Percentiles rank a stretch among this genome's conserved stretches.
Conservation (phyloP, 2,329 filamentous ascomycete genomes). For the Pestalotiopsis sp. region DNA sequence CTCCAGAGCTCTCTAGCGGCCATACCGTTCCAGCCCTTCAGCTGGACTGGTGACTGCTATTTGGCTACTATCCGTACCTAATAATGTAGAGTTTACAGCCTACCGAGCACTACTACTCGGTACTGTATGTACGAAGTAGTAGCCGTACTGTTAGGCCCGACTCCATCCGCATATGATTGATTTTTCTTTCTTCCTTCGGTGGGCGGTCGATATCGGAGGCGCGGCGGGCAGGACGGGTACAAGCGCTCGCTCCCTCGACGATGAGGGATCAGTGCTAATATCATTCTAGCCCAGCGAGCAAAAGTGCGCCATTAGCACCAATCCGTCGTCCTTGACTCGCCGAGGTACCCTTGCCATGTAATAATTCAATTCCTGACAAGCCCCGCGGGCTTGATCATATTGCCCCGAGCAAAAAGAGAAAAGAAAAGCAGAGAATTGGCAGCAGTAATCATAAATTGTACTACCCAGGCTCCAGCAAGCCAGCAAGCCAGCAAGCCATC, state of each 20-base stretch:
- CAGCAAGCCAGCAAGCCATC: too few species aligned
- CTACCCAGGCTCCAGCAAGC: too few species aligned
- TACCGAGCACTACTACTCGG: neutral
- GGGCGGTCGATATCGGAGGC: neutral
- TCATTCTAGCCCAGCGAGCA: neutral
- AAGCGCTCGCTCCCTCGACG: neutral
- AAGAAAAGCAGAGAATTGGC: neutral
- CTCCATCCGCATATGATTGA: neutral
- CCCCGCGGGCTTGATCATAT: neutral
- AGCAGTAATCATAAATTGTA: neutral
- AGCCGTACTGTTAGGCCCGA: neutral
- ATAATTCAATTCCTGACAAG: neutral
- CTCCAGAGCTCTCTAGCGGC: constrained; percentile 6
- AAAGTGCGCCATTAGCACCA: neutral
- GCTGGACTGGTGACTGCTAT: neutral
- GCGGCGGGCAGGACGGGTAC: neutral
- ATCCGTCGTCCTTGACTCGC: neutral
- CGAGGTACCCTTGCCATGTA: neutral
- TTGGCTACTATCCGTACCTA: neutral
- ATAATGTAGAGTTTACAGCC: neutral
- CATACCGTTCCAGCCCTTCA: neutral
- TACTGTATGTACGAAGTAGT: too few species aligned
- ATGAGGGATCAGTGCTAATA: neutral
- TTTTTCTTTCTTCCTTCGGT: neutral
- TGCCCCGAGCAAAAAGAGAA: neutral